Evolutionary conservation across 129 eudicot genomes (phyloP).

Genomic region (Centrapalus pauciflorus): DNA sequence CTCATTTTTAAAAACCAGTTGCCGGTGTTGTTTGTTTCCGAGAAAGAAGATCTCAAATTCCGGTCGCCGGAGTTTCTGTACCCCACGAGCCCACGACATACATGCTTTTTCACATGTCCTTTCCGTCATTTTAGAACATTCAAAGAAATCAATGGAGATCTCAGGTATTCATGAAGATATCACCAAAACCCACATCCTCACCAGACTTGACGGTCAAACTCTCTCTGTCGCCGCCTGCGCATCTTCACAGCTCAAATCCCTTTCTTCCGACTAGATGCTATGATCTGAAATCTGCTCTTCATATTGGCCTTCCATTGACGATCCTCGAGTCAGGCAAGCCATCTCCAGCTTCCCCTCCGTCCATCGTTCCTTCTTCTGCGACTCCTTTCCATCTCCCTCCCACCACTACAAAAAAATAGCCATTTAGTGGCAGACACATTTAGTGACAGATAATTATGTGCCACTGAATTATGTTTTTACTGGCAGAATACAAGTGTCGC

Average conservation of each 20-base stretch:
- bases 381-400: conserved; percentile 27
- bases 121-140: not conserved
- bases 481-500: no score
- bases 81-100: not conserved
- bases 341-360: conserved; percentile 33
- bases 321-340: not conserved
- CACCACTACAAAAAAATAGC: no score
- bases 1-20: no score
- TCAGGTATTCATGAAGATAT: conserved; percentile 28
- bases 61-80: no score
- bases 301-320: conserved; percentile 37
- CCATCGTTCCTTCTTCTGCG: conserved; percentile 36
- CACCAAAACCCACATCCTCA: conserved; percentile 27
- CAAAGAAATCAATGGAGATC: conserved; percentile 5
- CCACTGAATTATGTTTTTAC: no score
- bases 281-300: conserved; percentile 48
- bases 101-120: not conserved
- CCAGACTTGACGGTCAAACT: conserved; percentile 38
- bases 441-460: no score
- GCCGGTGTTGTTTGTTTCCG: no score
- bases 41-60: no score
- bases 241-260: conserved; percentile 29
- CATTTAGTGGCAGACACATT: no score
- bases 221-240: conserved; percentile 45
- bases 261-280: conserved; percentile 33